Evolutionary conservation across 2,329 filamentous ascomycete genomes (phyloP).

Genomic region (Thelonectria discophora): DNA sequence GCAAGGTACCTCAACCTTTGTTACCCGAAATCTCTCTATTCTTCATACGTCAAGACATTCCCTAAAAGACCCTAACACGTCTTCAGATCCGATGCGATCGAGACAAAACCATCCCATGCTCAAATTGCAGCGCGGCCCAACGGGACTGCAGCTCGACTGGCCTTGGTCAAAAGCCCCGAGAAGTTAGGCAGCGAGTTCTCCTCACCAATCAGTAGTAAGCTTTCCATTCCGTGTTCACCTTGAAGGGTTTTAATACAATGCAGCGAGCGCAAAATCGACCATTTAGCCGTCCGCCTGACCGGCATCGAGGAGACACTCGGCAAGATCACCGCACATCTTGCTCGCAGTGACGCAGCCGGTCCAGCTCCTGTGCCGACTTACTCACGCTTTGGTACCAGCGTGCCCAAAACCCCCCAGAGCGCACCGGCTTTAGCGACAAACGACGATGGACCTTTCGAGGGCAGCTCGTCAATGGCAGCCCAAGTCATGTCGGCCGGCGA

Average conservation of each 20-base stretch:
- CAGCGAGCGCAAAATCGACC: constrained; percentile 15
- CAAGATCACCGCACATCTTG: constrained; percentile 10
- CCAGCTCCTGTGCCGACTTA: not conserved
- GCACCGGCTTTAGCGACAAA: not conserved
- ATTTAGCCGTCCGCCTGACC: constrained; percentile 6
- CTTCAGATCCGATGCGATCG: constrained; percentile 13
- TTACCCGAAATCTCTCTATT: no score
- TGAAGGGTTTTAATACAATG: not conserved
- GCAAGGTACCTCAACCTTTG: not conserved
- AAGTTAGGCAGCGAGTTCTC: constrained; percentile 15
- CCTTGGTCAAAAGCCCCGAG: constrained; percentile 7
- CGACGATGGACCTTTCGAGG: constrained; percentile 7
- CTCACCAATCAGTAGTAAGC: constrained; percentile 16
- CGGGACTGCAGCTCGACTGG: constrained; percentile 9
- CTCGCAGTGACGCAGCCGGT: not conserved
- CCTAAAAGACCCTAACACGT: not conserved
- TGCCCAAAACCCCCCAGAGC: not conserved
- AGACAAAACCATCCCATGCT: constrained; percentile 5
- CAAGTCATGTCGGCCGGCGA: constrained; percentile 10
- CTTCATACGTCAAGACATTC: no score
- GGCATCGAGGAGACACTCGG: constrained; percentile 12
- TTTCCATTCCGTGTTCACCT: not conserved
- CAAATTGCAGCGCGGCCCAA: constrained; percentile 3
- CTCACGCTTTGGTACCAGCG: not conserved
- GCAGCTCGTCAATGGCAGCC: constrained; percentile 11